Conservation (phyloP, 306 rosid species). For the Myrica gale region DNA sequence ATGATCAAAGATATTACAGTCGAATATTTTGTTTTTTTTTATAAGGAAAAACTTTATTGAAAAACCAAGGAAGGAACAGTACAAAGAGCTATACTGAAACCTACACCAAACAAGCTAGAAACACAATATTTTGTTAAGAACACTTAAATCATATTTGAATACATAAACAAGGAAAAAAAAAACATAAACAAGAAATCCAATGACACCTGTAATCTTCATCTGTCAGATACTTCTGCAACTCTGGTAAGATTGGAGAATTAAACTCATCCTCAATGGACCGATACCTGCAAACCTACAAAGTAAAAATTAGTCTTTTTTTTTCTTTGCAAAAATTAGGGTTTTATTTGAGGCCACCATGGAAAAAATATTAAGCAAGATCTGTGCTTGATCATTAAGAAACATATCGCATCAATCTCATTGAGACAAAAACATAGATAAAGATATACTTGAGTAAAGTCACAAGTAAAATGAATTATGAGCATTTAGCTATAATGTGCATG, state of each 20-base stretch:
- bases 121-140: background rate
- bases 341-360: constrained; percentile 14
- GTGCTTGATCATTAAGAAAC: background rate
- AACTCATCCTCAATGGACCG: constrained; percentile 75
- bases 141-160: constrained; percentile 13
- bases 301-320: constrained; percentile 20
- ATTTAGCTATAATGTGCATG: background rate
- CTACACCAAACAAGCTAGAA: too few species aligned
- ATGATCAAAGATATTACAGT: background rate
- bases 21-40: background rate
- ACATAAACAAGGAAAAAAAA: constrained; percentile 24
- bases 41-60: too few species aligned
- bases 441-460: background rate
- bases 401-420: background rate
- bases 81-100: too few species aligned
- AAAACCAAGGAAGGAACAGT: too few species aligned
- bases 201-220: constrained; percentile 91
- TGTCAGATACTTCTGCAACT: constrained; percentile 78
- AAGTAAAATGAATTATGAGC: background rate
- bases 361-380: constrained; percentile 13
- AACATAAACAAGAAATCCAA: constrained; percentile 22
- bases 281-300: constrained; percentile 87
- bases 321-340: constrained; percentile 12
- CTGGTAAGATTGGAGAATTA: constrained; percentile 66
- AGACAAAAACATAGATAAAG: background rate